Base-by-base conservation (phyloP, 495 filamentous ascomycete genomes). In the Xylaria venustula region DNA sequence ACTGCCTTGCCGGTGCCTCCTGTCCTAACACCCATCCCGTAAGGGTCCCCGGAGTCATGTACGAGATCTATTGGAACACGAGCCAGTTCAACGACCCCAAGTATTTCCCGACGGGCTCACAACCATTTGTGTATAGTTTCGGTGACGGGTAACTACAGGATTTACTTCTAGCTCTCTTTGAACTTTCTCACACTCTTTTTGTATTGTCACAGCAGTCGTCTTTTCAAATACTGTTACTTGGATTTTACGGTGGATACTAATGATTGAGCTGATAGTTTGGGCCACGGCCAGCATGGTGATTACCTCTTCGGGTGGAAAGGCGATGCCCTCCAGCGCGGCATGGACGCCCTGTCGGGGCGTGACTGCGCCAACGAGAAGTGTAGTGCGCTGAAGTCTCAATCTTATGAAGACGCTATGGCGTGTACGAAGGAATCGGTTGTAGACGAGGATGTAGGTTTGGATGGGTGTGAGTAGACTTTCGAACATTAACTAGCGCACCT, bases 261-360 rank as follows among this genome's bases (percentile, higher is more conserved):
- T 15, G 37, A 15, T 22, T 15, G 37, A 40, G 14, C 15, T 47
- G 20, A 14, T 55, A 77, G 73, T 0, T 68, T 72, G 19, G 77
- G 79, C 14, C 73, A 75, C 46, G 75, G 74, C 17, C 74, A 77
- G 41, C 79, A 80, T 42, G 79, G 77, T 40, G 79, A 81, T 50
- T 81, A 81, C 60, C 55, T 80, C 11, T 81, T 80, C 64, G 79
- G 77, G 34, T 80, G 78, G 77, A 71, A 77, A 61, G 71, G 61
- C 44, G 70, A 79, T 53, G 56, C 69, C 2, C 68, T 79, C 17
- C 77, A 79, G 58, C 61, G 67, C n/a, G 77, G 75, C 17, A 72
- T 80, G 71, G 70, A 81, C 58, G 71, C 68, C 42, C 64, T 65
- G 15, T 40, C 37, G 15, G 37, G 37, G 15, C 37, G 37, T 40